Evolutionary conservation across 2,329 filamentous ascomycete species (phyloP).

Genomic region (Aspergillus texensis): DNA sequence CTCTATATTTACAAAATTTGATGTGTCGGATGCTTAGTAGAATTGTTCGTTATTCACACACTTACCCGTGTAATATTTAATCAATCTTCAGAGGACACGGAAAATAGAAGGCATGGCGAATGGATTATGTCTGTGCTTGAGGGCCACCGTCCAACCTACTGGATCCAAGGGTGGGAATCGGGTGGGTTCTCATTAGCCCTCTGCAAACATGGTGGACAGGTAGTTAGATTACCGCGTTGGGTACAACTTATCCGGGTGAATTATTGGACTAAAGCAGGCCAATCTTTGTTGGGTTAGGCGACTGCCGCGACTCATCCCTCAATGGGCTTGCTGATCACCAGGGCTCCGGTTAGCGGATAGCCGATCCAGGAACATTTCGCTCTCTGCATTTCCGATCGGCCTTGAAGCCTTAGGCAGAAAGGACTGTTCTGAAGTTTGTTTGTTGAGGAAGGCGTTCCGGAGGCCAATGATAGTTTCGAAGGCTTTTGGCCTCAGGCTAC

Average conservation of each 20-base stretch:
- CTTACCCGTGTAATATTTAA: background rate
- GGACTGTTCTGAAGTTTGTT: background rate
- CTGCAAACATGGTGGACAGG: background rate
- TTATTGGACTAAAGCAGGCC: constrained; percentile 7
- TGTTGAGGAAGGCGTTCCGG: background rate
- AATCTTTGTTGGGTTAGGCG: constrained; percentile 14
- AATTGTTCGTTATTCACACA: background rate
- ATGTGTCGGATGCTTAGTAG: too few relatives aligned
- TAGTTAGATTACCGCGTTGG: constrained; percentile 4
- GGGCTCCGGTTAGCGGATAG: constrained; percentile 20
- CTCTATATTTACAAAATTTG: background rate
- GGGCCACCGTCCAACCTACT: constrained; percentile 3
- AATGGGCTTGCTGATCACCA: constrained; percentile 21
- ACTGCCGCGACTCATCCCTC: constrained; percentile 12
- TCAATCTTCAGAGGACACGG: constrained; percentile 10
- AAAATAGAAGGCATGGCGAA: constrained; percentile 16
- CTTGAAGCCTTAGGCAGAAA: constrained; percentile 7
- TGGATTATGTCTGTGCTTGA: constrained; percentile 15
- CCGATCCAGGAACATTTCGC: constrained; percentile 25
- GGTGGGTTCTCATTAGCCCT: constrained; percentile 7
- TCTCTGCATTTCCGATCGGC: constrained; percentile 6
- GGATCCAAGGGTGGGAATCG: constrained; percentile 12
- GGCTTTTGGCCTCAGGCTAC: background rate
- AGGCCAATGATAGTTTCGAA: background rate
- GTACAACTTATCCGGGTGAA: constrained; percentile 1